Evolutionary conservation across 1,284 basidiomycete species (phyloP), one percentile per base, ranked within the genome.

Genomic region (Puccinia horiana): DNA sequence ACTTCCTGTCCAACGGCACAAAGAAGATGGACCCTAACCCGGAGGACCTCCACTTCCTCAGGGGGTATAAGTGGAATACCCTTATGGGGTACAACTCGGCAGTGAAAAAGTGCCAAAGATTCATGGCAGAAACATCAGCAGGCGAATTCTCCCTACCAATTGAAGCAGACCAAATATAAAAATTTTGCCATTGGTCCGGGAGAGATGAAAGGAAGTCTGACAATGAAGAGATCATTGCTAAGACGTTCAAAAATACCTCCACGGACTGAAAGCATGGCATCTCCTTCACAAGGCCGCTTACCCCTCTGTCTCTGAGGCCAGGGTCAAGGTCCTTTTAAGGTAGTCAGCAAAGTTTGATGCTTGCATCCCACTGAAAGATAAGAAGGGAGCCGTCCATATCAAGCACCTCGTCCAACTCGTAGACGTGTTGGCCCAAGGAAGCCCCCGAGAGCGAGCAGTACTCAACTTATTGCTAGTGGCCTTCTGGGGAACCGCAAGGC

Each of bases 401-500:
- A 69, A 26, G 47, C 67, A 69, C 42, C 37, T 69, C 11, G 4
- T 44, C 6, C n/a, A 20, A 1, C n/a, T 69, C 3, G 3, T 18
- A 20, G 18, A 69, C 23, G 23, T 6, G 3, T 47, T 69, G 20
- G 6, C 18, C 2, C 37, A 3, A 1, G 40, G 67, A 4, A 9
- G 32, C 16, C 12, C 44, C 12, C 5, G 8, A 16, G 40, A 69
- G 3, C 2, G 26, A 29, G 67, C 67, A n/a, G 47, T 69, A 9
- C 3, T 69, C 9, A 40, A 69, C n/a, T 23, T 44, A 20, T 4
- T 26, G 2, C n/a, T 69, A 3, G 67, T 69, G 1, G 40, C 40
- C 12, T 69, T 69, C 29, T 69, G 67, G 67, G 67, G 67, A 23
- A 44, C 47, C 40, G 67, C 40, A 18, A 42, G 67, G n/a, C 3